phyloP scores from a whole-genome alignment of 106 monocot species.

The Chionographis japonica region DNA sequence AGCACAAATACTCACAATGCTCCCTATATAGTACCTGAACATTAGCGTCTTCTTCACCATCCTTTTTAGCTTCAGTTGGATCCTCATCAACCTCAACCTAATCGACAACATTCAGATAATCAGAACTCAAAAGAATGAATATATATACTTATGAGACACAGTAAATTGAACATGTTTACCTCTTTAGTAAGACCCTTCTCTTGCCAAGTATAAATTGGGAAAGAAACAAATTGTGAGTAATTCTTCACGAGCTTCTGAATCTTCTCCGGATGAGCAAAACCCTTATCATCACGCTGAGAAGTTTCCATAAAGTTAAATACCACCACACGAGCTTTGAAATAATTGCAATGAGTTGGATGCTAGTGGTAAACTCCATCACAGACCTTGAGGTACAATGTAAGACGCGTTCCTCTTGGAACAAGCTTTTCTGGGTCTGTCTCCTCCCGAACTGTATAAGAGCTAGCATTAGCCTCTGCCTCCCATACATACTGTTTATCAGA shows the following conservation, averaged over 20 bases:
- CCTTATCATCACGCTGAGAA: conserved; percentile 78
- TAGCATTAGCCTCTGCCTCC: conserved; percentile 85
- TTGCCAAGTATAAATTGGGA: conserved; percentile 96
- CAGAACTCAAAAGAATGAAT: background rate
- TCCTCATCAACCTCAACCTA: conserved; percentile 98
- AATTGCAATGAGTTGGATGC: background rate
- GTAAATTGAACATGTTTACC: conserved; percentile 21
- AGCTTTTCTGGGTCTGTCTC: conserved; percentile 77
- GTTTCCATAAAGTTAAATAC: conserved; percentile 3
- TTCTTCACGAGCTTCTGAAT: conserved; percentile 97
- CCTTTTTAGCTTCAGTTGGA: conserved; percentile 58
- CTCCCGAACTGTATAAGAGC: conserved; percentile 80
- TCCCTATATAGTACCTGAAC: conserved; percentile 42
- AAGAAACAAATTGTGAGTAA: conserved; percentile 99
- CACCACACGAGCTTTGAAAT: background rate
- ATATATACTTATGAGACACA: background rate
- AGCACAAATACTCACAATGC: background rate
- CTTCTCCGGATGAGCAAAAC: conserved; percentile 90
- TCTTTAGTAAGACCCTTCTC: conserved; percentile 96
- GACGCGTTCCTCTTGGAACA: conserved; percentile 77
- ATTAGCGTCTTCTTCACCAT: conserved; percentile 47
- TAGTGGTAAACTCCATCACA: background rate
- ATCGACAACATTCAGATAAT: background rate
- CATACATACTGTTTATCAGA: conserved; percentile 96
- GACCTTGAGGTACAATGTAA: conserved; percentile 94